Evolutionary conservation across 805 yeast genomes (phyloP), one percentile per base, ranked within the genome.

Genomic region (Maudiozyma turicensis): DNA sequence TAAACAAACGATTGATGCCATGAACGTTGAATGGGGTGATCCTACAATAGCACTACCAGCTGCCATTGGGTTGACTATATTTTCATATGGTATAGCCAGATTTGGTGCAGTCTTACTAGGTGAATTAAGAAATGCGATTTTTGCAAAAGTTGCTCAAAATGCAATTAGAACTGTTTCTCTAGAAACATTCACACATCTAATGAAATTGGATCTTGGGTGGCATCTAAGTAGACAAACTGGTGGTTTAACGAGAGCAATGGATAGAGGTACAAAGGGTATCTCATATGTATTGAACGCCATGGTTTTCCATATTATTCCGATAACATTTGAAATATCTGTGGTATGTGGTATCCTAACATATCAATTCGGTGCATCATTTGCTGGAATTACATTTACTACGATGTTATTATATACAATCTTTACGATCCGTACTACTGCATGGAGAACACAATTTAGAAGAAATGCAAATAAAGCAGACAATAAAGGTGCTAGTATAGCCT

Each of bases 301-400:
- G 95, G 96, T 93, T n/a, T 91, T 93, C 72, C 98, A 93, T 64
- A 90, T 93, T 37, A 72, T 91, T 34, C 99, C 99, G 8, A 85
- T 91, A 40, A 76, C 95, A 3, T 85, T 93, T 63, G 99, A 93
- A 65, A 93, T 93, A 47, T 76, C 86, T 3, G 83, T 93, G 48
- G 99, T 93, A 10, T 86, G 96, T 63, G 96, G 97, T 49, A 85
- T 93, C 42, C 72, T 93, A 56, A 88, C 96, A 13, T 91, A 90
- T 65, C 91, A 91, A 64, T 93, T 88, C 63, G 99, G 99, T 29
- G 67, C 78, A 1, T 74, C 82, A 28, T 93, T 88, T 70, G 97
- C 99, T 2, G 87, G 86, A 5, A 89, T 91, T 43, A 89, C 99
- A 0, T 71, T 88, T 42, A 63, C 77, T 3, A 93, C 99, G 0